Evolutionary conservation across 169 alveolate species (phyloP).

Genomic region (Perkinsus marinus): DNA sequence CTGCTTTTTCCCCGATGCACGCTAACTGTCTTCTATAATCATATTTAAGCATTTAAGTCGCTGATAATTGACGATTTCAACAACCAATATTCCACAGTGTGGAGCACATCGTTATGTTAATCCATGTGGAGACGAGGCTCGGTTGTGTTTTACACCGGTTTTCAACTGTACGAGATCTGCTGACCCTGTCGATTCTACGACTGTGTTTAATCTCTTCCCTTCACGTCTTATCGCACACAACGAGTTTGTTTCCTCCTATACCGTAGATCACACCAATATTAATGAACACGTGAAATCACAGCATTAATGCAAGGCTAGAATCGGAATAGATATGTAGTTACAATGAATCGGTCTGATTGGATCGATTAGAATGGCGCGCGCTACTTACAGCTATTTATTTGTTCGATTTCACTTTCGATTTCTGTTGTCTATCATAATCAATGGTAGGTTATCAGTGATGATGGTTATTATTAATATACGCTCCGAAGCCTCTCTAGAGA

Average conservation of each 20-base stretch:
- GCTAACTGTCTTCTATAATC: neutral
- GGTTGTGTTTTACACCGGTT: no score
- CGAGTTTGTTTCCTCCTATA: no score
- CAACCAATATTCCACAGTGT: neutral
- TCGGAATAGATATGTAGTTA: no score
- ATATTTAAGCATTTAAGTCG: neutral
- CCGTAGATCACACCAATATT: no score
- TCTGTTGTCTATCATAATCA: neutral
- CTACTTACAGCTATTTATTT: neutral
- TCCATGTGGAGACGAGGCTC: no score
- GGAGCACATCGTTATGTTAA: neutral
- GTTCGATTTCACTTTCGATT: neutral
- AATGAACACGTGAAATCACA: no score
- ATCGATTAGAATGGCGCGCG: neutral
- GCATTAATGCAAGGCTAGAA: no score
- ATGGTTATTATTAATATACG: neutral
- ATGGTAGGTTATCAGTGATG: neutral
- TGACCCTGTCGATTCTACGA: no score
- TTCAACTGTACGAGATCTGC: no score
- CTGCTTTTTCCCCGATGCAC: neutral
- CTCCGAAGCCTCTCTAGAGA: neutral
- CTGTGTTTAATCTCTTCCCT: no score
- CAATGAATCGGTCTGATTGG: no score
- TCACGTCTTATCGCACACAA: no score
- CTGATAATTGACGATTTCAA: neutral